Conservation (phyloP, 2,329 filamentous ascomycete genomes). For the Trichoderma arundinaceum region DNA sequence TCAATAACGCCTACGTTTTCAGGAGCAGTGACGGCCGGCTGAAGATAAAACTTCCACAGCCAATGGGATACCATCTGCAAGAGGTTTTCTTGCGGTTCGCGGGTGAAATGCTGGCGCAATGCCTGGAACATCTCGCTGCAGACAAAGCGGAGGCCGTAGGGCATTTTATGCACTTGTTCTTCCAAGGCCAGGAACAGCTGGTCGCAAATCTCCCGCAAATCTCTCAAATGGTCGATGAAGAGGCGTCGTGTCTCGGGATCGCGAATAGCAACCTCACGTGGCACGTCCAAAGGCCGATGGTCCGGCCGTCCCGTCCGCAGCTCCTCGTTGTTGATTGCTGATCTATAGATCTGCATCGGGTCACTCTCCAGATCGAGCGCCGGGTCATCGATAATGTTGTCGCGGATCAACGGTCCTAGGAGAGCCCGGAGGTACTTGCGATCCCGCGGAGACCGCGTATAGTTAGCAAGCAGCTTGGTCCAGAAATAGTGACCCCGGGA, state of each 20-base stretch:
- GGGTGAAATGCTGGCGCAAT: constrained; percentile 76
- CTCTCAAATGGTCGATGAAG: constrained; percentile 93
- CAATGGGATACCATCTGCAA: constrained; percentile 87
- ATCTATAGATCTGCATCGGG: constrained; percentile 94
- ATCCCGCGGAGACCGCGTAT: constrained; percentile 88
- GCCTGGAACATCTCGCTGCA: constrained; percentile 84
- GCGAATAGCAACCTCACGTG: constrained; percentile 91
- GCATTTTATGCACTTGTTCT: constrained; percentile 84
- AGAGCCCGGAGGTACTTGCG: constrained; percentile 90
- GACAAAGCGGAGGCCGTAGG: constrained; percentile 88
- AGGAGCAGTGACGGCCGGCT: constrained; percentile 85
- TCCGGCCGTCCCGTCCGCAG: constrained; percentile 87
- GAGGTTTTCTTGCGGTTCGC: constrained; percentile 76
- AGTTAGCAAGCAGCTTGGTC: constrained; percentile 83
- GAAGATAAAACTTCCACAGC: constrained; percentile 93
- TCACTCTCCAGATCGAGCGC: constrained; percentile 94
- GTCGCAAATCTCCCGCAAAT: constrained; percentile 91
- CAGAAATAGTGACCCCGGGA: constrained; percentile 91
- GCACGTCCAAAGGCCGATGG: constrained; percentile 79
- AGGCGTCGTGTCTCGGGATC: constrained; percentile 90
- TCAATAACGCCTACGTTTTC: constrained; percentile 94
- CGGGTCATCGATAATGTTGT: constrained; percentile 92
- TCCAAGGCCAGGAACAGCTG: constrained; percentile 85
- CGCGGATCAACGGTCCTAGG: constrained; percentile 81
- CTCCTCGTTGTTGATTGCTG: constrained; percentile 96